Conservation (phyloP, 2,329 filamentous ascomycete genomes). For the Aspergillus fischeri region DNA sequence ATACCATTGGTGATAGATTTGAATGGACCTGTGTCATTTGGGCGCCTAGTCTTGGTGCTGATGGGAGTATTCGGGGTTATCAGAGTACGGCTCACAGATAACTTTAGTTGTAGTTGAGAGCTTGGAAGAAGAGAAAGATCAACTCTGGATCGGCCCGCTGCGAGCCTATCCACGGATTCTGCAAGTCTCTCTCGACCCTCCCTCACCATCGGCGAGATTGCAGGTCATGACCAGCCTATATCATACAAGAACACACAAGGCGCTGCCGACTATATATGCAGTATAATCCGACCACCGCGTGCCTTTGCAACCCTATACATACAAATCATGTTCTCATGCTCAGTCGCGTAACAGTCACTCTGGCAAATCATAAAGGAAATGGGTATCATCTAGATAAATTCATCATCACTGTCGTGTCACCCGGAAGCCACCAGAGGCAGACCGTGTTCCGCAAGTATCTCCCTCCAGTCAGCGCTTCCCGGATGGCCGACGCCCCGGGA, state of each 20-base stretch:
- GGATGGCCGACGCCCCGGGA: constrained; percentile 37
- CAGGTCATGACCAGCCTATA: not conserved
- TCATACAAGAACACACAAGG: not conserved
- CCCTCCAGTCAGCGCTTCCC: constrained; percentile 49
- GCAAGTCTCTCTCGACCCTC: not conserved
- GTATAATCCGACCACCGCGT: not conserved
- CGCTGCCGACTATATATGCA: not conserved
- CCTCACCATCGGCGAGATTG: not conserved
- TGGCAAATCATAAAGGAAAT: constrained; percentile 13
- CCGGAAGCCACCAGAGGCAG: constrained; percentile 51
- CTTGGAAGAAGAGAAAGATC: not conserved
- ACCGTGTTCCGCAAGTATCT: constrained; percentile 43
- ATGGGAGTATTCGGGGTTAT: too few relatives aligned
- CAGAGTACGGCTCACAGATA: too few relatives aligned
- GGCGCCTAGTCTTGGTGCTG: too few relatives aligned
- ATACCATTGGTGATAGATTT: not conserved
- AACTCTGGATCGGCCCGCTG: constrained; percentile 4
- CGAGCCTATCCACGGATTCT: not conserved
- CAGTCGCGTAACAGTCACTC: not conserved
- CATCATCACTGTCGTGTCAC: constrained; percentile 27
- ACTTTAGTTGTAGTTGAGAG: too few relatives aligned
- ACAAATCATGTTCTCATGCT: not conserved
- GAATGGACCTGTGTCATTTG: not conserved
- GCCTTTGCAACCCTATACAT: not conserved
- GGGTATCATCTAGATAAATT: constrained; percentile 2